phyloP scores from a whole-genome alignment of 805 yeast species.

The Candida methanosorbosa region DNA sequence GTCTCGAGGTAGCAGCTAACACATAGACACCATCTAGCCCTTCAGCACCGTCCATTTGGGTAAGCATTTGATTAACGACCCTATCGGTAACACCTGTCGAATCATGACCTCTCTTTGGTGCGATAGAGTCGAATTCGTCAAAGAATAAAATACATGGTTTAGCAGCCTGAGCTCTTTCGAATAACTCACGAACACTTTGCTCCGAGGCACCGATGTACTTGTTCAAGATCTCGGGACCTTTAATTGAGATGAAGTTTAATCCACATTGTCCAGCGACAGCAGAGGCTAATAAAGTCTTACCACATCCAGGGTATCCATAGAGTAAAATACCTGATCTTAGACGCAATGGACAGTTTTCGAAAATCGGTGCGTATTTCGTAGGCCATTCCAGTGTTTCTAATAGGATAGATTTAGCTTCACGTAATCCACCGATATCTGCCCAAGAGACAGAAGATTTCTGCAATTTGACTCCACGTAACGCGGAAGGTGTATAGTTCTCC shows the following conservation, averaged over 20 bases:
- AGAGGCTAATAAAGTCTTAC: constrained; percentile 86
- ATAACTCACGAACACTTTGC: constrained; percentile 86
- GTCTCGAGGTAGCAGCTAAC: constrained; percentile 92
- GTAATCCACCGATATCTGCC: constrained; percentile 86
- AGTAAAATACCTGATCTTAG: constrained; percentile 82
- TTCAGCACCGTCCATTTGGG: constrained; percentile 99
- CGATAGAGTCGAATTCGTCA: constrained; percentile 95
- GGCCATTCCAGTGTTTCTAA: constrained; percentile 97
- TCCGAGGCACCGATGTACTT: constrained; percentile 97
- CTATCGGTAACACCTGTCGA: constrained; percentile 97
- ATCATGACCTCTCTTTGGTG: constrained; percentile 97
- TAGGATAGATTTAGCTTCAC: constrained; percentile 63
- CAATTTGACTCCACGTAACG: constrained; percentile 77
- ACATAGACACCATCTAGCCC: constrained; percentile 96
- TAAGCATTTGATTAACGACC: constrained; percentile 92
- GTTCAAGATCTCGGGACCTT: constrained; percentile 92
- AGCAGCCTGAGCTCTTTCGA: constrained; percentile 91
- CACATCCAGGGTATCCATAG: constrained; percentile 98
- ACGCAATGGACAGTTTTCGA: constrained; percentile 77
- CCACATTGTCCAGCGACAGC: constrained; percentile 95
- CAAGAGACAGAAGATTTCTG: constrained; percentile 71
- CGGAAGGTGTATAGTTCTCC: constrained; percentile 68
- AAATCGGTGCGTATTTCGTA: constrained; percentile 91
- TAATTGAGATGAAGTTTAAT: constrained; percentile 82
- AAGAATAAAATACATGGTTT: constrained; percentile 89